Evolutionary conservation across 306 rosid genomes (phyloP), one percentile per base, ranked within the genome.

Genomic region (Elaeagnus macrophylla): DNA sequence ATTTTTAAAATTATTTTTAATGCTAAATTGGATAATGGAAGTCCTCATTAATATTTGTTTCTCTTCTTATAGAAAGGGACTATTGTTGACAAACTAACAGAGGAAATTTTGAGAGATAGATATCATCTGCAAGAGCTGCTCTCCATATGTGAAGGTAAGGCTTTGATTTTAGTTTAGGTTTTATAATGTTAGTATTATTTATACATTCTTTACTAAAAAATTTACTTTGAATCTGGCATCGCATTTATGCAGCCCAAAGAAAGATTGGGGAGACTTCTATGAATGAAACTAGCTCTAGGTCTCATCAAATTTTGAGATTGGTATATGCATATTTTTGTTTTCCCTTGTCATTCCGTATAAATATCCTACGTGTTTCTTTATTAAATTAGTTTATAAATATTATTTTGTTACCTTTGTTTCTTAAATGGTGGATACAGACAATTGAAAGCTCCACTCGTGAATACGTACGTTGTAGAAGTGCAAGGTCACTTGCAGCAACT

Each of bases 281-380:
- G 77, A 91, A 91, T 58, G 96, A 86, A 67, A 51, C 81, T 58
- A 91, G 97, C 72, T 91, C 97, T 50, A 80, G 97, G 80, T 91
- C 97, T 54, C 97, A 91, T 81, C 97, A 86, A 70, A 91, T 86
- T 70, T 68, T 91, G 56, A 77, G 97, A 70, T 56, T 91, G 83
- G 96, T 91, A 82, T 68, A 16, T 57, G 7, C 20, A 6, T 14
- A 37, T n/a, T 12, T 10, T 19, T 18, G 6, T 11, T 56, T 25
- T 25, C 36, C 12, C 7, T 56, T 43, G 10, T 47, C 51, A 14
- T 36, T 25, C 4, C 32, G 4, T 2, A 25, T 25, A 25, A 25
- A 25, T 25, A 25, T 25, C 32, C 32, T 3, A 25, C 32, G 2
- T 25, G 32, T 25, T 25, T 25, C 32, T 25, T 25, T 25, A 25